Evolutionary conservation across 805 yeast genomes (phyloP).

Genomic region (Ogataea pignaliae): DNA sequence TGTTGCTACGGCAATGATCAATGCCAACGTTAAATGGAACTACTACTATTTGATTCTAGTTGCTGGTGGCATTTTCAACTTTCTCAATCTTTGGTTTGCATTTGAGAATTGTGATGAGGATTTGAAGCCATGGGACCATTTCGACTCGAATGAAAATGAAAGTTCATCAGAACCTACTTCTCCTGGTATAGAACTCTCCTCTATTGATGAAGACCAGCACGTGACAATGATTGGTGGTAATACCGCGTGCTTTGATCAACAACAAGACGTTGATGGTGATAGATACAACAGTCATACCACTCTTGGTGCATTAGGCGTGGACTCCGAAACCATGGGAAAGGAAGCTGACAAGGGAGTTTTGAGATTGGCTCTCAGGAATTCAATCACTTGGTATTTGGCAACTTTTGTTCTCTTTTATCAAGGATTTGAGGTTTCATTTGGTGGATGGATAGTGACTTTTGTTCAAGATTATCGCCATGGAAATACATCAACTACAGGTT

Average conservation of each 20-base stretch:
- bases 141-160: conserved; percentile 18
- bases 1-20: conserved; percentile 51
- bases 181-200: neutral
- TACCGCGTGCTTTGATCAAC: neutral
- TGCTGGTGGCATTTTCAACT: conserved; percentile 33
- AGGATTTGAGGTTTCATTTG: conserved; percentile 66
- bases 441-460: conserved; percentile 68
- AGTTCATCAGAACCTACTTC: neutral
- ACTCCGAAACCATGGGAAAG: neutral
- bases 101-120: conserved; percentile 49
- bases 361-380: conserved; percentile 35
- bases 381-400: conserved; percentile 45
- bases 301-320: neutral
- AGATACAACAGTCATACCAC: neutral
- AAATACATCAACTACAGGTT: conserved; percentile 45
- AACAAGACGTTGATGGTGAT: neutral
- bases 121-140: conserved; percentile 32
- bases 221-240: conserved; percentile 17
- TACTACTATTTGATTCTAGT: conserved; percentile 46
- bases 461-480: conserved; percentile 51
- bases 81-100: conserved; percentile 34
- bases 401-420: conserved; percentile 55
- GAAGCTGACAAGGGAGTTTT: conserved; percentile 26
- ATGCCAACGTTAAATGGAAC: conserved; percentile 49
- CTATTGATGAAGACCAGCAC: conserved; percentile 9